Conservation (phyloP, 2,329 filamentous ascomycete genomes). For the Knufia petricola region DNA sequence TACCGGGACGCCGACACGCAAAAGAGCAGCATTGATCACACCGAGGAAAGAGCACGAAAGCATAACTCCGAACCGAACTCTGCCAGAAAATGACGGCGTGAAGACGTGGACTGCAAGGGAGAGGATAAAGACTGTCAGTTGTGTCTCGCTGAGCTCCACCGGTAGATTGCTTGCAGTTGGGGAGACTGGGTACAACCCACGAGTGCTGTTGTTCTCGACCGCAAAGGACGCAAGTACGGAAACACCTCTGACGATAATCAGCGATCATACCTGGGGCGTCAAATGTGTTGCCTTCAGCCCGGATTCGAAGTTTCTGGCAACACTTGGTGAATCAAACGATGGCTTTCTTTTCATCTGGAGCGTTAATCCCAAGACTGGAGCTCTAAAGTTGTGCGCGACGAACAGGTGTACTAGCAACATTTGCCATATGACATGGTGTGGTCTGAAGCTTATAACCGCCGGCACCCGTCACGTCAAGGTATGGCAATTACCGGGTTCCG, state of each 20-base stretch:
- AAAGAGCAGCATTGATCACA: conserved; percentile 47
- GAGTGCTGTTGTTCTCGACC: conserved; percentile 82
- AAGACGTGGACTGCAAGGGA: conserved; percentile 83
- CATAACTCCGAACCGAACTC: conserved; percentile 41
- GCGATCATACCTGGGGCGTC: conserved; percentile 84
- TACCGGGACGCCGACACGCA: conserved; percentile 46
- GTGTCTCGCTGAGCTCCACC: conserved; percentile 77
- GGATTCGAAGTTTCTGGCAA: conserved; percentile 77
- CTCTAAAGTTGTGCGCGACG: conserved; percentile 68
- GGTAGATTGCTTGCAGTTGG: conserved; percentile 82
- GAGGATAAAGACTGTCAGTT: conserved; percentile 87
- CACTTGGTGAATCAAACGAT: conserved; percentile 79
- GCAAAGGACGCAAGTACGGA: conserved; percentile 67
- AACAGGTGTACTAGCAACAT: conserved; percentile 89
- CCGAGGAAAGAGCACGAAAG: conserved; percentile 40
- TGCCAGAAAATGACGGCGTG: conserved; percentile 49
- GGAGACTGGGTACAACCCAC: conserved; percentile 87
- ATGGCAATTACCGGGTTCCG: conserved; percentile 56
- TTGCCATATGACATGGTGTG: conserved; percentile 83
- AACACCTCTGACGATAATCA: conserved; percentile 70
- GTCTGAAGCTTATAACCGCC: conserved; percentile 70
- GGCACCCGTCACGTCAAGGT: conserved; percentile 88
- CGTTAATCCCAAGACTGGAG: conserved; percentile 71
- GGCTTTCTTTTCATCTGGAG: conserved; percentile 89
- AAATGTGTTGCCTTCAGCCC: conserved; percentile 80